Percentiles rank a stretch among this genome's conserved stretches.
These are phyloP conservation scores for Amanita polypyramis DNA, from an alignment of 768 basidiomycete species.

Conservation along the genomic window DNA sequence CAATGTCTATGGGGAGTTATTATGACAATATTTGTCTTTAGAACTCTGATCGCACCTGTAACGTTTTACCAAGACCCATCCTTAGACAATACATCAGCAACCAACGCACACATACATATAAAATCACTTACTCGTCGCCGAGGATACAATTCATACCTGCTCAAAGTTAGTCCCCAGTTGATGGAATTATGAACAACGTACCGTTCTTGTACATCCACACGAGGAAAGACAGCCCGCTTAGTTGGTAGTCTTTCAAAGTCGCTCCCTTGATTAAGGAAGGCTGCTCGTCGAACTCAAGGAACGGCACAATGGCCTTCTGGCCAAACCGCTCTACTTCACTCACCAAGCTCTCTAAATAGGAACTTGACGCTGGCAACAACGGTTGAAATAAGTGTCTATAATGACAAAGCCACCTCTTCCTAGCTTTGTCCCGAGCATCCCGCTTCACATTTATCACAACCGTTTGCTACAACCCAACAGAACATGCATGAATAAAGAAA, in stretches of 20 bases:
- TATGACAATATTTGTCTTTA: not conserved
- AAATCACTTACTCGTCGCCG: constrained; percentile 47
- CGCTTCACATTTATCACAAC: constrained; percentile 25
- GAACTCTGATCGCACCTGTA: constrained; percentile 30
- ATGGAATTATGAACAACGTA: constrained; percentile 13
- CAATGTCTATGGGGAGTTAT: constrained; percentile 26
- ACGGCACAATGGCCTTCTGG: constrained; percentile 21
- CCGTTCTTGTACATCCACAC: constrained; percentile 61
- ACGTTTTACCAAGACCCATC: constrained; percentile 59
- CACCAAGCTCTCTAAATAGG: constrained; percentile 26
- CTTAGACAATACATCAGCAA: constrained; percentile 15
- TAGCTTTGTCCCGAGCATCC: constrained; percentile 27
- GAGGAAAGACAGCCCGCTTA: constrained; percentile 52
- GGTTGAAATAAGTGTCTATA: constrained; percentile 36
- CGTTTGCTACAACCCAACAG: constrained; percentile 34
- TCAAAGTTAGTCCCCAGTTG: not conserved
- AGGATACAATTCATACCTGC: constrained; percentile 61
- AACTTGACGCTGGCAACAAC: constrained; percentile 26
- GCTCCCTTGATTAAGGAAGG: constrained; percentile 43
- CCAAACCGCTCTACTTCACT: constrained; percentile 15
- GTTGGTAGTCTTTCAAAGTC: constrained; percentile 66
- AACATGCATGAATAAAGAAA: not conserved
- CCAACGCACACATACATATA: not conserved
- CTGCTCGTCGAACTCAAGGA: constrained; percentile 32
- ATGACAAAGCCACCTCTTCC: constrained; percentile 34